phyloP scores from a whole-genome alignment of 1,284 basidiomycete genomes.

The Phellinidium pouzarii region DNA sequence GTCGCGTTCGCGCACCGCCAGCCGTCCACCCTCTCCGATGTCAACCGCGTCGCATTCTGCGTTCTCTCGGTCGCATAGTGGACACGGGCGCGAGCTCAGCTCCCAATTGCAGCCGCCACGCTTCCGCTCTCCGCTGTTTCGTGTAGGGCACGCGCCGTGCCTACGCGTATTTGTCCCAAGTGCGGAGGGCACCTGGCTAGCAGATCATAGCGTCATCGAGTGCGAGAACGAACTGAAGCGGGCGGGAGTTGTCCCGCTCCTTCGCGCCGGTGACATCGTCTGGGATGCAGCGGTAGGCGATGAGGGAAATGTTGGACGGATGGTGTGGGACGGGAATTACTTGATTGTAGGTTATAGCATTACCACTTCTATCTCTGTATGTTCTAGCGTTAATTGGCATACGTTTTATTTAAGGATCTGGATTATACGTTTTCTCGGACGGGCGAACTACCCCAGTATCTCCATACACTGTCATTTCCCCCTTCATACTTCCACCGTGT shows the following conservation, averaged over 20 bases:
- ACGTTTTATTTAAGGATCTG: slow-evolving; percentile 47
- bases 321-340: slow-evolving; percentile 80
- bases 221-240: slow-evolving; percentile 71
- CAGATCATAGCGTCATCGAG: slow-evolving; percentile 66
- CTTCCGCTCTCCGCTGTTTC: slow-evolving; percentile 66
- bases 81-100: slow-evolving; percentile 18
- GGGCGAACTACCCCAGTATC: slow-evolving; percentile 70
- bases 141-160: slow-evolving; percentile 60
- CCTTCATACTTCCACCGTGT: slow-evolving; percentile 82
- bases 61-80: background rate
- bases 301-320: slow-evolving; percentile 69
- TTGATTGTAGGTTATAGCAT: slow-evolving; percentile 60
- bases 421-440: slow-evolving; percentile 70
- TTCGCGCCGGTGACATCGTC: slow-evolving; percentile 70
- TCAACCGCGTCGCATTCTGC: slow-evolving; percentile 9
- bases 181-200: slow-evolving; percentile 75
- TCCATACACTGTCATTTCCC: slow-evolving; percentile 68
- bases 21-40: slow-evolving; percentile 13
- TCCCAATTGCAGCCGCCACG: slow-evolving; percentile 6
- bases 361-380: slow-evolving; percentile 16
- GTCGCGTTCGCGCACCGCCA: slow-evolving; percentile 12
- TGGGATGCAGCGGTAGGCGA: slow-evolving; percentile 80
- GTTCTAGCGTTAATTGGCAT: background rate
- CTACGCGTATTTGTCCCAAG: slow-evolving; percentile 75
- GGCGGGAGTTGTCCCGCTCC: slow-evolving; percentile 49